Conservation (phyloP, 306 rosid genomes). For the Parietaria judaica region DNA sequence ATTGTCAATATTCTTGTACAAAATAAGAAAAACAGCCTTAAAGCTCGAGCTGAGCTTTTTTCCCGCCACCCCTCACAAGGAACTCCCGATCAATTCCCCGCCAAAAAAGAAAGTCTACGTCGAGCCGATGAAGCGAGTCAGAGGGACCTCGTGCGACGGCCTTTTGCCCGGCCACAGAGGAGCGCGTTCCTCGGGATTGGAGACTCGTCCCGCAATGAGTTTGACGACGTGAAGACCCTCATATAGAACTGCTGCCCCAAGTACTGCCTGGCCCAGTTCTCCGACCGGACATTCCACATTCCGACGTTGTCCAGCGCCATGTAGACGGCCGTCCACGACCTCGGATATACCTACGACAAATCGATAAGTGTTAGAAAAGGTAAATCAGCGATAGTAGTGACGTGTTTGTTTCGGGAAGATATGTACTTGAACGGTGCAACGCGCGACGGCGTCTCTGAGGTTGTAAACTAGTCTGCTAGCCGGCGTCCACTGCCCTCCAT, state of each 20-base stretch:
- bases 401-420: not conserved
- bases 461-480: constrained; percentile 74
- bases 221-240: constrained; percentile 58
- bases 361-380: not conserved
- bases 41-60: constrained; percentile 44
- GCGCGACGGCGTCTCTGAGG: constrained; percentile 78
- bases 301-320: constrained; percentile 87
- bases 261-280: constrained; percentile 90
- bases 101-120: constrained; percentile 37
- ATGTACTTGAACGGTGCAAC: constrained; percentile 69
- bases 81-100: constrained; percentile 6
- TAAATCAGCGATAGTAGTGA: not conserved
- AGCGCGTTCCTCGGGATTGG: constrained; percentile 79
- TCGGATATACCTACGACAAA: constrained; percentile 60
- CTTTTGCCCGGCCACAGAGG: constrained; percentile 78
- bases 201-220: constrained; percentile 69
- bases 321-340: constrained; percentile 85
- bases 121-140: not conserved
- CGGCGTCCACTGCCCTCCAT: constrained; percentile 85
- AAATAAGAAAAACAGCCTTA: not conserved
- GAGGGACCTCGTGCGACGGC: constrained; percentile 68
- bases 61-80: constrained; percentile 5
- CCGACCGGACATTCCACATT: constrained; percentile 93
- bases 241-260: constrained; percentile 92
- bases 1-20: constrained; percentile 5